Evolutionary conservation across 2,329 filamentous ascomycete species (phyloP).

Genomic region (Fusarium scirpi): DNA sequence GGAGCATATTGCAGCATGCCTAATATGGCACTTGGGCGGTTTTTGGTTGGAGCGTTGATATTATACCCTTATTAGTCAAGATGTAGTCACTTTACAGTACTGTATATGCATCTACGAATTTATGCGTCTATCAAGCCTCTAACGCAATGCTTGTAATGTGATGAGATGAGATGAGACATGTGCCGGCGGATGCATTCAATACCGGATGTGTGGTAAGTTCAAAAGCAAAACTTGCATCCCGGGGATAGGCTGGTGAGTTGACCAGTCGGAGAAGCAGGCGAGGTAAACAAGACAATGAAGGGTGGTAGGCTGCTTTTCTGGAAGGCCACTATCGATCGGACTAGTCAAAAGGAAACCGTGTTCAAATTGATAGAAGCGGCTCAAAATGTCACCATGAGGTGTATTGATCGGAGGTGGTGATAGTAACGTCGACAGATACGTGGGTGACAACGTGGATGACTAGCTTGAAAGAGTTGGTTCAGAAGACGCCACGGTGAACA

Average conservation of each 20-base stretch:
- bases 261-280: constrained; percentile 29
- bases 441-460: constrained; percentile 13
- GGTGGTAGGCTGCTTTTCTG: constrained; percentile 12
- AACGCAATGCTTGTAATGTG: constrained; percentile 14
- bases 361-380: background rate
- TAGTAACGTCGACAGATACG: constrained; percentile 11
- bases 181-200: constrained; percentile 13
- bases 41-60: constrained; percentile 47
- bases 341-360: constrained; percentile 1
- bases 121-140: constrained; percentile 38
- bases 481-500: constrained; percentile 28
- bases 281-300: constrained; percentile 8
- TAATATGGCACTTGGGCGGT: constrained; percentile 39
- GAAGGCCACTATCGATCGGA: constrained; percentile 10
- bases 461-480: constrained; percentile 13
- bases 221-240: constrained; percentile 34
- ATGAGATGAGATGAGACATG: constrained; percentile 14
- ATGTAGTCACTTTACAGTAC: constrained; percentile 37
- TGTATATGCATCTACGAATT: constrained; percentile 44
- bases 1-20: constrained; percentile 33
- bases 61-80: constrained; percentile 48
- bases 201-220: constrained; percentile 29
- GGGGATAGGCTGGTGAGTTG: constrained; percentile 11
- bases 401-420: constrained; percentile 6
- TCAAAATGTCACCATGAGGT: background rate